Evolutionary conservation across 2,329 filamentous ascomycete genomes (phyloP).

Genomic region (Verruconis gallopava): DNA sequence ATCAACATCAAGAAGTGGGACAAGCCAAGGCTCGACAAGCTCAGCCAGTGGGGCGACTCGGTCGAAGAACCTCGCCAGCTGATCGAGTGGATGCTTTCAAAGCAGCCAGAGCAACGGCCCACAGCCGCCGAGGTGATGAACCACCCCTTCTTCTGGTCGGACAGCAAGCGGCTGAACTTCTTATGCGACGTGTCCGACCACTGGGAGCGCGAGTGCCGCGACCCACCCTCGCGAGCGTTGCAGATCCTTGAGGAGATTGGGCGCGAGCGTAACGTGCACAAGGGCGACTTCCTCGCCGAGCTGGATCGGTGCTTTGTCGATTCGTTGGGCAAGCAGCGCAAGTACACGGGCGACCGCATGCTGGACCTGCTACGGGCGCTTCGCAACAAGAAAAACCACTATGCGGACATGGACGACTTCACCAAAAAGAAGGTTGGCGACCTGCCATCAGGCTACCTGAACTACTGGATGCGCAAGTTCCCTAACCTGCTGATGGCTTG

Average conservation of each 20-base stretch:
- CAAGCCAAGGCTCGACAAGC: slow-evolving; percentile 55
- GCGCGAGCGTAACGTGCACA: slow-evolving; percentile 33
- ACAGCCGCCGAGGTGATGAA: slow-evolving; percentile 68
- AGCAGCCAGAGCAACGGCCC: slow-evolving; percentile 53
- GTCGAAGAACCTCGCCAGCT: slow-evolving; percentile 79
- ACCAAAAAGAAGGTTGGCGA: slow-evolving; percentile 62
- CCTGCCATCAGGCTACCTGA: slow-evolving; percentile 66
- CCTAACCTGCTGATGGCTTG: slow-evolving; percentile 66
- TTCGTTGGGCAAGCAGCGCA: slow-evolving; percentile 82
- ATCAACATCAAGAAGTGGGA: slow-evolving; percentile 86
- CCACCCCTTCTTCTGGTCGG: slow-evolving; percentile 93
- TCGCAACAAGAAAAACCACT: slow-evolving; percentile 94
- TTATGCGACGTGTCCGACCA: slow-evolving; percentile 95
- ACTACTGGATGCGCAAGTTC: slow-evolving; percentile 72
- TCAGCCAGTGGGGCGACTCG: slow-evolving; percentile 69
- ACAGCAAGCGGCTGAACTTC: slow-evolving; percentile 80
- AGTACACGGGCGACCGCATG: slow-evolving; percentile 75
- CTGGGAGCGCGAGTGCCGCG: slow-evolving; percentile 82
- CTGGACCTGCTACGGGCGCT: slow-evolving; percentile 80
- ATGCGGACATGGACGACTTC: slow-evolving; percentile 82
- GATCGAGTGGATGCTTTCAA: slow-evolving; percentile 65
- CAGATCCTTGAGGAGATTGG: slow-evolving; percentile 41
- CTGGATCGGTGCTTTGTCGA: slow-evolving; percentile 77
- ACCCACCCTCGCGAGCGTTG: slow-evolving; percentile 62
- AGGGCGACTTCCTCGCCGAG: slow-evolving; percentile 66